Base-by-base conservation (phyloP, 148 eudicot genomes). In the Euryodendron excelsum region DNA sequence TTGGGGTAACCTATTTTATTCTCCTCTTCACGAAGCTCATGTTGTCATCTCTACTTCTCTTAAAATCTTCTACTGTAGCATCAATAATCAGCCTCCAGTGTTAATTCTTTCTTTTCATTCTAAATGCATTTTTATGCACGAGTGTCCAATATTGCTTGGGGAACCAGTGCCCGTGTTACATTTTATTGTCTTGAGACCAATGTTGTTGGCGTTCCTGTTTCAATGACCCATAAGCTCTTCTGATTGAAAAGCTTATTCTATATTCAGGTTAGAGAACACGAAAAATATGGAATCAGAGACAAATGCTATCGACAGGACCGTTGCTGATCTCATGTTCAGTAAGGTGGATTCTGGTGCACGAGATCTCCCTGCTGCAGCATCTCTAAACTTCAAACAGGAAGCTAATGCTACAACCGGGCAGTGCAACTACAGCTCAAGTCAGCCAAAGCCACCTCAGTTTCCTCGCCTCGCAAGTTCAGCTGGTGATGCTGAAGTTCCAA, bases 301-400 rank as follows among this genome's bases (percentile, higher is more conserved):
- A 74, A 93, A 93, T 61, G 71, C 84, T 27, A 82, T 93, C 21
- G 98, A 93, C 82, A 84, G 98, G 79, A 86, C 92, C n/a, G 89
- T 93, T 41, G 96, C 98, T n/a, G 84, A 84, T 79, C 89, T 93
- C 50, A 83, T 93, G 91, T 93, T 91, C 81, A 72, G 72, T 27
- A 88, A 87, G 81, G 82, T 77, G 36, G 81, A 88, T 61, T 77
- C 48, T 17, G 61, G 76, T 64, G 58, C 69, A 23, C 68, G 73
- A 23, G 84, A 88, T 37, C 80, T 39, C 31, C 64, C 61, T 13
- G 77, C 87, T 36, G 70, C 84, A 10, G 69, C 64, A 47, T 60
- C 83, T 6, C n/a, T 66, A 55, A 77, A 72, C 52, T 77, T 37
- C 47, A 76, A 82, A 78, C 80, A 78, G 23, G 78, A 55, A 64